A percentile compares a stretch with the other conserved stretches of the same genome.
Conservation (phyloP, 2,329 filamentous ascomycete genomes). For the Talaromyces rugulosus region DNA sequence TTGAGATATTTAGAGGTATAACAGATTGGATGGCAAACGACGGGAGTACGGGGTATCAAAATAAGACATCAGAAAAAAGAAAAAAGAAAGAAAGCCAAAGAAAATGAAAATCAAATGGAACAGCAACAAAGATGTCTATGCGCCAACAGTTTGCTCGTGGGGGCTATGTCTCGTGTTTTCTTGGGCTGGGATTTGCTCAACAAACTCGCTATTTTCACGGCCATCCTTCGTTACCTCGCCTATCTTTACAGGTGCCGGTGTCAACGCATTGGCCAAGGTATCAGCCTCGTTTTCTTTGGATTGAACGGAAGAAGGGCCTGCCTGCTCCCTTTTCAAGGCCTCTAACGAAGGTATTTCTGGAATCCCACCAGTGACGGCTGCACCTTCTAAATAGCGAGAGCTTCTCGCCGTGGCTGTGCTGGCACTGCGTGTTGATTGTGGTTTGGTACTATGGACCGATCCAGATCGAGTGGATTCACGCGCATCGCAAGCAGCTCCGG, state of each 20-base stretch:
- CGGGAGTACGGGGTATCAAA: conserved; percentile 9
- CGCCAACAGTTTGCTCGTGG: conserved; percentile 25
- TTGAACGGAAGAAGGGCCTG: neutral
- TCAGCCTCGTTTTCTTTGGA: neutral
- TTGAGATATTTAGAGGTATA: neutral
- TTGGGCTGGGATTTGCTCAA: conserved; percentile 14
- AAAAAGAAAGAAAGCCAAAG: conserved; percentile 9
- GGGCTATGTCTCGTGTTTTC: conserved; percentile 19
- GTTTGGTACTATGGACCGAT: conserved; percentile 43
- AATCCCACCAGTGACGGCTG: conserved; percentile 21
- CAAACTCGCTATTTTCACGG: conserved; percentile 5
- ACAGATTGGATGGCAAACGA: neutral
- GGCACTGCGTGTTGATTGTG: conserved; percentile 60
- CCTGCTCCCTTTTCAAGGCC: neutral
- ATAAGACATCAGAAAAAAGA: conserved; percentile 7
- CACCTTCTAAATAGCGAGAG: conserved; percentile 22
- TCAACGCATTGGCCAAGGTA: neutral
- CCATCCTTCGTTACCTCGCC: neutral
- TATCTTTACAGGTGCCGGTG: conserved; percentile 2
- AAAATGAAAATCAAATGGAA: neutral
- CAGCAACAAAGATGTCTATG: conserved; percentile 16
- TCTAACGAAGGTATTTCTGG: conserved; percentile 16
- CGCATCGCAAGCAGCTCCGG: conserved; percentile 22
- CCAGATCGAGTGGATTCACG: conserved; percentile 25
- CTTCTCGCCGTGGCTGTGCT: conserved; percentile 65